Conservation (phyloP, 805 yeast species). For the Brettanomyces anomalus region DNA sequence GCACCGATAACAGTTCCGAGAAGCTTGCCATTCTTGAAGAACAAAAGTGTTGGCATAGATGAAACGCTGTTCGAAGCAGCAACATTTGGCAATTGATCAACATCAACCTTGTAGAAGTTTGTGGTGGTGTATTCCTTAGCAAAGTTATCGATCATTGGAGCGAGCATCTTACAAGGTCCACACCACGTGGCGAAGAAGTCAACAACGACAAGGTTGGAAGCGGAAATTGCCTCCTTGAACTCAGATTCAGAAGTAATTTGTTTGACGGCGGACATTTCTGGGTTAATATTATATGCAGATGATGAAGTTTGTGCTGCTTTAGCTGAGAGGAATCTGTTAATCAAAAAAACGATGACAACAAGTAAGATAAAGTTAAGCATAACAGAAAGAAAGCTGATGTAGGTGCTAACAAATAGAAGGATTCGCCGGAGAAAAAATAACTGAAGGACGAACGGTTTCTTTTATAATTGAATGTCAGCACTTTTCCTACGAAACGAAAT, state of each 20-base stretch:
- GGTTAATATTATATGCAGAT: slow-evolving; percentile 2
- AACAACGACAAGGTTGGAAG: slow-evolving; percentile 69
- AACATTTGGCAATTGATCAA: slow-evolving; percentile 71
- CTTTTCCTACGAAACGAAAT: too few relatives aligned
- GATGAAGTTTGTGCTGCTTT: slow-evolving; percentile 4
- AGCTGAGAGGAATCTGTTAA: slow-evolving; percentile 17
- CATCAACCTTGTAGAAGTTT: slow-evolving; percentile 84
- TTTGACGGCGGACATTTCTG: slow-evolving; percentile 20
- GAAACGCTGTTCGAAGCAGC: slow-evolving; percentile 56
- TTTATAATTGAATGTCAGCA: too few relatives aligned
- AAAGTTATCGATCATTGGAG: slow-evolving; percentile 85
- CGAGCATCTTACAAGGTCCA: slow-evolving; percentile 97
- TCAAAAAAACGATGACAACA: slow-evolving; percentile 17
- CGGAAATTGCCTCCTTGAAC: slow-evolving; percentile 56
- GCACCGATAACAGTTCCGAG: slow-evolving; percentile 84
- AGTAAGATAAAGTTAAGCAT: slow-evolving; percentile 21
- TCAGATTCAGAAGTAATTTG: slow-evolving; percentile 39
- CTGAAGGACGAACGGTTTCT: too few relatives aligned
- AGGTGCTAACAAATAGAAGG: neutral
- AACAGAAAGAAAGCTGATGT: neutral
- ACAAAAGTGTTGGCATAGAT: slow-evolving; percentile 55
- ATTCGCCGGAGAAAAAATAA: neutral
- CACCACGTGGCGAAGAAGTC: slow-evolving; percentile 98
- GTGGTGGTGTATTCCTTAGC: slow-evolving; percentile 56
- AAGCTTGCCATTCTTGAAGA: slow-evolving; percentile 76